Evolutionary conservation across 495 filamentous ascomycete species (phyloP).

Genomic region (Friedmanniomyces simplex): DNA sequence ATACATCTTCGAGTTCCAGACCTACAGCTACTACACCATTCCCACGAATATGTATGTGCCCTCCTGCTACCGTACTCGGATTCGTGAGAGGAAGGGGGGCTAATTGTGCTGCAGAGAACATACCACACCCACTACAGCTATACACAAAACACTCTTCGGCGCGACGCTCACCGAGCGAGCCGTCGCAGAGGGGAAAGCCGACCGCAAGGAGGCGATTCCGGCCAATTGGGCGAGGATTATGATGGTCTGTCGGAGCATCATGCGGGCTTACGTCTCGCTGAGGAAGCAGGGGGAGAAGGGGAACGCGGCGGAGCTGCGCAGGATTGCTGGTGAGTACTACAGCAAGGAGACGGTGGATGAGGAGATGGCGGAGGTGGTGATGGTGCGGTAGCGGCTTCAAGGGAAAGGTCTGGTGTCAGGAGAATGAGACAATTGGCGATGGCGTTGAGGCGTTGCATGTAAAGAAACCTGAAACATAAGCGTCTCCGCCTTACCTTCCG

Average conservation of each 20-base stretch:
- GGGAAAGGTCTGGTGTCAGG: too few species aligned
- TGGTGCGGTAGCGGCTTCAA: background rate
- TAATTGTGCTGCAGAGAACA: too few species aligned
- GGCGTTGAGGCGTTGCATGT: too few species aligned
- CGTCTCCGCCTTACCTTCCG: too few species aligned
- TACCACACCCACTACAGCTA: background rate
- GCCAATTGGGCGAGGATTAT: background rate
- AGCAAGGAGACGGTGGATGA: background rate
- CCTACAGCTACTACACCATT: too few species aligned
- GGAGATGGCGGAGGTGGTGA: background rate
- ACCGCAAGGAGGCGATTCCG: background rate
- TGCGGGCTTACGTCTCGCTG: background rate
- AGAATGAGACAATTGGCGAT: too few species aligned
- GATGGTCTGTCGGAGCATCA: background rate
- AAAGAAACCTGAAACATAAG: too few species aligned
- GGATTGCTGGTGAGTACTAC: background rate
- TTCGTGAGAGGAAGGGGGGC: too few species aligned
- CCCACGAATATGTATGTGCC: too few species aligned
- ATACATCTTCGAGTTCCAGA: too few species aligned
- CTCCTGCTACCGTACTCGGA: too few species aligned
- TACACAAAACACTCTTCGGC: conserved; percentile 3
- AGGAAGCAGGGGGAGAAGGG: background rate
- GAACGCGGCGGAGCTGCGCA: conserved; percentile 1
- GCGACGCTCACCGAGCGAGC: background rate
- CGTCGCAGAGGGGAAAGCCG: background rate